A percentile compares a stretch with the other conserved stretches of the same genome.
phyloP scores from a whole-genome alignment of 768 basidiomycete species.

The Mycena filopes region DNA sequence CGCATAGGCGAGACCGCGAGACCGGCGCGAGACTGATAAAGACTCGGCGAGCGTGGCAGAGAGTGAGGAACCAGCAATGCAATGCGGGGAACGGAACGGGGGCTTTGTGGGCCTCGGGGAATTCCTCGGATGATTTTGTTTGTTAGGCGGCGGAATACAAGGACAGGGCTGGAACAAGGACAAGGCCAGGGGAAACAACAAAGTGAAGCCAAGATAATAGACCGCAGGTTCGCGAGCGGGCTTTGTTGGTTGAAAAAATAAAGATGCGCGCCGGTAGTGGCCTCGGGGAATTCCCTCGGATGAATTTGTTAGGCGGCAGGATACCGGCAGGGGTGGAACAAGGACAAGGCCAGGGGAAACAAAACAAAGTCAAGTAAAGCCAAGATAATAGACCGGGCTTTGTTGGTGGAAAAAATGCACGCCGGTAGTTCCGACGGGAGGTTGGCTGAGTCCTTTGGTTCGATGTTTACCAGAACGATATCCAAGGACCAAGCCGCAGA shows the following conservation, averaged over 20 bases:
- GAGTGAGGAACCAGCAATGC: neutral
- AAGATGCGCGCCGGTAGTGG: neutral
- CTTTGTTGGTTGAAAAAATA: conserved; percentile 2
- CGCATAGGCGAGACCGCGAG: conserved; percentile 4
- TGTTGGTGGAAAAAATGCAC: neutral
- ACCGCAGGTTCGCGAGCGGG: no score
- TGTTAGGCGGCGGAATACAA: neutral
- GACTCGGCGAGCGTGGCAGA: no score
- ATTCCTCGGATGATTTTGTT: conserved; percentile 1
- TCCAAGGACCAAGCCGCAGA: conserved; percentile 4
- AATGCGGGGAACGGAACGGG: no score
- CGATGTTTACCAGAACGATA: conserved; percentile 31
- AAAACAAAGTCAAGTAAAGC: neutral
- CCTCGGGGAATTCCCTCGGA: no score
- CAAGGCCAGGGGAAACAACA: neutral
- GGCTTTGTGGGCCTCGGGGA: no score
- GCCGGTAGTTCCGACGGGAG: neutral
- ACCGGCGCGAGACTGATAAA: neutral
- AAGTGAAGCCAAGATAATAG: neutral
- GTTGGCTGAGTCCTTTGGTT: conserved; percentile 18
- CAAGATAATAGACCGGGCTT: conserved; percentile 8
- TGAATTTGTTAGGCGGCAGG: neutral
- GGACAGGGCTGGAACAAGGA: neutral
- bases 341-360: neutral
- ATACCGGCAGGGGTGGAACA: neutral